These are phyloP conservation scores for Pichia cactophila DNA, from an alignment of 1,139 yeast genomes.

Conservation along the genomic window DNA sequence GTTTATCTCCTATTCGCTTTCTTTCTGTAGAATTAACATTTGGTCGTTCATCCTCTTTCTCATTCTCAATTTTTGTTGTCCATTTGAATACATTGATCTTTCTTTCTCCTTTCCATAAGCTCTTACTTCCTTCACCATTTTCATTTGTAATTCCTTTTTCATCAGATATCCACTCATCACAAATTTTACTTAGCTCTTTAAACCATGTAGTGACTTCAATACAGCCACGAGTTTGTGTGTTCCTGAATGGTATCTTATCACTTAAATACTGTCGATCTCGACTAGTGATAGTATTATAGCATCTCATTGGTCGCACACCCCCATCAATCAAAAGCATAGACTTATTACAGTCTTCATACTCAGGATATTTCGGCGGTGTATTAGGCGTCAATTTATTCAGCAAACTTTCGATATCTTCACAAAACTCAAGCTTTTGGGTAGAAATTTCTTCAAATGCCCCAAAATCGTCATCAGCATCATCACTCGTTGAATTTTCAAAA, in stretches of 20 bases:
- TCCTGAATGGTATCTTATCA: constrained; percentile 2
- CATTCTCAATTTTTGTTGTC: constrained; percentile 9
- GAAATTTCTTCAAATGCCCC: constrained; percentile 19
- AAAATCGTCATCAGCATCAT: constrained; percentile 19
- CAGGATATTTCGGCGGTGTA: no score
- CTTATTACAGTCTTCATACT: not conserved
- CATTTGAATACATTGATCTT: constrained; percentile 12
- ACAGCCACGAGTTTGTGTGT: constrained; percentile 17
- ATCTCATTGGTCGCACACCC: constrained; percentile 9
- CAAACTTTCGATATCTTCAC: constrained; percentile 1
- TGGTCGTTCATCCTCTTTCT: not conserved
- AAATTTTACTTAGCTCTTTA: constrained; percentile 10
- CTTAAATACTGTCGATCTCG: constrained; percentile 10
- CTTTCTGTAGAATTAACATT: not conserved
- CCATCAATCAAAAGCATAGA: constrained; percentile 3
- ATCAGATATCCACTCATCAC: constrained; percentile 19
- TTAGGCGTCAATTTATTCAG: not conserved
- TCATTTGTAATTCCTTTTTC: constrained; percentile 16
- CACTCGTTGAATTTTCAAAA: not conserved
- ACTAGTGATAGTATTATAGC: constrained; percentile 14
- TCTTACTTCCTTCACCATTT: not conserved
- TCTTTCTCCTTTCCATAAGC: not conserved
- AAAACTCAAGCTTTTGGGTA: not conserved
- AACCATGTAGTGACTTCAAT: constrained; percentile 10
- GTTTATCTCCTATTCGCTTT: constrained; percentile 5